Evolutionary conservation across 2,329 filamentous ascomycete genomes (phyloP).

Genomic region (Cladophialophora carrionii): DNA sequence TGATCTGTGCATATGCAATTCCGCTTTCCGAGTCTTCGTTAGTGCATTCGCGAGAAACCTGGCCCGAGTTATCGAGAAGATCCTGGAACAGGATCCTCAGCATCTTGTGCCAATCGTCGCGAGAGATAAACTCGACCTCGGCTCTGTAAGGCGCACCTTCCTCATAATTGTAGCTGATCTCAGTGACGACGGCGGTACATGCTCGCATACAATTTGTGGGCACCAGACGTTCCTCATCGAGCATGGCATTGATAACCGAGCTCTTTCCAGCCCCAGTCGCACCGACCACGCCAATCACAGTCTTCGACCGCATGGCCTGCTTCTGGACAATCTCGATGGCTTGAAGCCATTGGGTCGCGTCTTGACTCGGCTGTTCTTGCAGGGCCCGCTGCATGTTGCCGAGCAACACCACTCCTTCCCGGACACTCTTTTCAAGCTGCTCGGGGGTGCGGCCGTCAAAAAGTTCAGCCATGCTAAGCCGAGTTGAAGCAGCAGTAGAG

Average conservation of each 20-base stretch:
- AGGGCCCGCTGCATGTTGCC: slow-evolving; percentile 44
- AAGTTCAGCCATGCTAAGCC: slow-evolving; percentile 24
- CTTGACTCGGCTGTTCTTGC: slow-evolving; percentile 32
- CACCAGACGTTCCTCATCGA: slow-evolving; percentile 63
- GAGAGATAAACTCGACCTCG: slow-evolving; percentile 61
- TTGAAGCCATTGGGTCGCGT: slow-evolving; percentile 49
- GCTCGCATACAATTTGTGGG: slow-evolving; percentile 64
- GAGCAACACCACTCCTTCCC: slow-evolving; percentile 45
- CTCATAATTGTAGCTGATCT: slow-evolving; percentile 61
- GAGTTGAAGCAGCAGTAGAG: neutral
- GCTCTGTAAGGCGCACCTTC: slow-evolving; percentile 54
- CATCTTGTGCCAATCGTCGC: slow-evolving; percentile 58
- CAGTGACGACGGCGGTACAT: slow-evolving; percentile 65
- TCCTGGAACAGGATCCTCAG: slow-evolving; percentile 56
- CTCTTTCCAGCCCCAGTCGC: slow-evolving; percentile 66
- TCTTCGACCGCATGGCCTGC: slow-evolving; percentile 45
- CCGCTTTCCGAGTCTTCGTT: slow-evolving; percentile 53
- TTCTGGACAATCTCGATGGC: slow-evolving; percentile 50
- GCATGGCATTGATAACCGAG: slow-evolving; percentile 64
- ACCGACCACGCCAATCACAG: slow-evolving; percentile 60
- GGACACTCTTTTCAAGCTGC: slow-evolving; percentile 43
- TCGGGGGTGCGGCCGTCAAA: slow-evolving; percentile 26
- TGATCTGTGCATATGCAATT: slow-evolving; percentile 50
- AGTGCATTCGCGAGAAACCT: slow-evolving; percentile 44
- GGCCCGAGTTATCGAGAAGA: slow-evolving; percentile 49